Evolutionary conservation across 2,329 filamentous ascomycete species (phyloP), one percentile per base, ranked within the genome.

Genomic region (Hypoxylon sp.): DNA sequence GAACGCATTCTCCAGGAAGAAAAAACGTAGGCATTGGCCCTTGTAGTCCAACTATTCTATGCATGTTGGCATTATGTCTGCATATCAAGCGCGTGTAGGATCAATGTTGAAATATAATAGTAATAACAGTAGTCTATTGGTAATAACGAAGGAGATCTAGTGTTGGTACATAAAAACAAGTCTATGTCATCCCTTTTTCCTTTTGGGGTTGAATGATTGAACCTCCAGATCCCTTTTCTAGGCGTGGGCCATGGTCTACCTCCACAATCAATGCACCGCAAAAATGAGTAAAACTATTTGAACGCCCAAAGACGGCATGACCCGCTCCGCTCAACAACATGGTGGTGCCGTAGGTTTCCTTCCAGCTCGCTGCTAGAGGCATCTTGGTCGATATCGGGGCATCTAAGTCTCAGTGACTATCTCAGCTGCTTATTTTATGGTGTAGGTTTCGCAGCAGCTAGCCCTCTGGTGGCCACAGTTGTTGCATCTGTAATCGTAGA

Each of bases 241-340:
- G 44, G 55, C 55, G 40, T 23, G 48, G 50, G 51, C 55, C 41
- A 32, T 40, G 21, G 13, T 49, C 17, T 56, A 40, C 15, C 26
- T 29, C 38, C 27, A n/a, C 42, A 25, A 9, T 13, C n/a, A 15
- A 23, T n/a, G 27, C 34, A 37, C 30, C 13, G 19, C 23, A 8
- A 13, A 45, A 38, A 20, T 23, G 34, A 30, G 19, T 43, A 23
- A 7, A 29, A 21, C 5, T 29, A 6, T 34, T 42, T 35, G 17
- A 37, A 43, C 32, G 38, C 47, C 43, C 29, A 23, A 38, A 41
- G 8, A 16, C 12, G 23, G 27, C 25, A 20, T 29, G 19, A 30
- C 8, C 16, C 35, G n/a, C 27, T 11, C 13, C 19, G 7, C n/a
- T 17, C 31, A 25, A 26, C 16, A 21, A 17, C 7, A 17, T 27